These are phyloP conservation scores for Cylindrotheca fusiformis DNA, from an alignment of 108 stramenopile genomes.

Conservation along the genomic window DNA sequence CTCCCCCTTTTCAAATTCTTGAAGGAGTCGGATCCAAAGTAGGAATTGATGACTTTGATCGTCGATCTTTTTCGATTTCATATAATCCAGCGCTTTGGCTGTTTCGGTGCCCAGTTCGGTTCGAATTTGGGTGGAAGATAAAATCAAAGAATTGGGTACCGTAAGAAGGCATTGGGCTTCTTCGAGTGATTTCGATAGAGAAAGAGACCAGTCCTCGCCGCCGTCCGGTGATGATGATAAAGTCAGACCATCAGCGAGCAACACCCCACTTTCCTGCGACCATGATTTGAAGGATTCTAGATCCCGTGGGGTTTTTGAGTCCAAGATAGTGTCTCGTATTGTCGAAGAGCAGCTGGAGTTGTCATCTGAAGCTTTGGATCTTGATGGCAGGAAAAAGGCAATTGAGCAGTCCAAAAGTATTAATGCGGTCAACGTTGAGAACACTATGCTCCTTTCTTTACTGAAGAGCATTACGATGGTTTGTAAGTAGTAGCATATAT, in stretches of 20 bases:
- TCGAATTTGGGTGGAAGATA: not conserved
- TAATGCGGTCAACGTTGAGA: too few species aligned
- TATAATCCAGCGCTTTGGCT: not conserved
- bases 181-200: not conserved
- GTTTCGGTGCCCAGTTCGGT: not conserved
- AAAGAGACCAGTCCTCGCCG: not conserved
- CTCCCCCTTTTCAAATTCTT: constrained; percentile 50
- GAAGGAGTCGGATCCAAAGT: constrained; percentile 47
- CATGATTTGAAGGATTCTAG: not conserved
- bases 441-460: too few species aligned
- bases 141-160: not conserved
- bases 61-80: constrained; percentile 3
- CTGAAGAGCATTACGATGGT: too few species aligned
- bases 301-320: not conserved
- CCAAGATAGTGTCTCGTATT: not conserved
- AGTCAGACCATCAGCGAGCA: not conserved
- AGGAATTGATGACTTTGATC: constrained; percentile 32
- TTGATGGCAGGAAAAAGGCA: too few species aligned
- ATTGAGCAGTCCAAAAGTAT: too few species aligned
- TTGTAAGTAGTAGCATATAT: too few species aligned
- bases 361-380: too few species aligned
- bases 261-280: not conserved
- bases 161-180: not conserved
- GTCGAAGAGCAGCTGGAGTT: too few species aligned
- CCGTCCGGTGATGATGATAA: not conserved